These are phyloP conservation scores for Penicillium sp. DNA, from an alignment of 2,329 filamentous ascomycete species.

Conservation along the genomic window DNA sequence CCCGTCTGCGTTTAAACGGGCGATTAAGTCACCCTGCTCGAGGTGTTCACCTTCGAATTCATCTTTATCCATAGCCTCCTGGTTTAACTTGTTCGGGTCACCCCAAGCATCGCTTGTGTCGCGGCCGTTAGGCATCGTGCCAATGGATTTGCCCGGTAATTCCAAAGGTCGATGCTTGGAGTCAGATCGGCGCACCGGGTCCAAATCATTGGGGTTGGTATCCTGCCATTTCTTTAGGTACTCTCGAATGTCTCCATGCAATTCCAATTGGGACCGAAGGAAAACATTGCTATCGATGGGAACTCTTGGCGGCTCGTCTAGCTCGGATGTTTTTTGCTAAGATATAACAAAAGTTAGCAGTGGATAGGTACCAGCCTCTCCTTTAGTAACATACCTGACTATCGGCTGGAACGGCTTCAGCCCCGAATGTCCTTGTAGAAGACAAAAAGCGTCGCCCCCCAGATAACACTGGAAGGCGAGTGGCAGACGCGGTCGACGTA, in stretches of 20 bases:
- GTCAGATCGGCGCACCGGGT: constrained; percentile 29
- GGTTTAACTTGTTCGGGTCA: constrained; percentile 20
- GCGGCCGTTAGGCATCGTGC: constrained; percentile 36
- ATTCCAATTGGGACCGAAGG: constrained; percentile 34
- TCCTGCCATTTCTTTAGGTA: constrained; percentile 43
- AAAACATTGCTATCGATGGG: constrained; percentile 24
- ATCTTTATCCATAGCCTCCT: constrained; percentile 28
- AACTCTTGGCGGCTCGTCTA: neutral
- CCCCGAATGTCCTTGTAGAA: constrained; percentile 9
- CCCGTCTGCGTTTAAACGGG: constrained; percentile 28
- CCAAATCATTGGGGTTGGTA: constrained; percentile 26
- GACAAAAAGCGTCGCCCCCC: constrained; percentile 9
- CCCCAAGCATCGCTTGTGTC: constrained; percentile 30
- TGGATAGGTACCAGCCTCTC: neutral
- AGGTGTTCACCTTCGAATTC: constrained; percentile 37
- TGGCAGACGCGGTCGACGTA: neutral
- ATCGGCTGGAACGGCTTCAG: neutral
- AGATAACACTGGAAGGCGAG: neutral
- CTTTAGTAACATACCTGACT: neutral
- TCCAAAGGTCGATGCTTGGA: constrained; percentile 13
- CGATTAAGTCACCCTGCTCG: constrained; percentile 43
- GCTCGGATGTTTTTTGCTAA: neutral
- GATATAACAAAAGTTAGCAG: neutral
- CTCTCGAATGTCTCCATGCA: constrained; percentile 39
- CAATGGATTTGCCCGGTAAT: constrained; percentile 20